These are phyloP conservation scores for Kazachstania kunashirensis DNA, from an alignment of 805 yeast species.

Conservation along the genomic window DNA sequence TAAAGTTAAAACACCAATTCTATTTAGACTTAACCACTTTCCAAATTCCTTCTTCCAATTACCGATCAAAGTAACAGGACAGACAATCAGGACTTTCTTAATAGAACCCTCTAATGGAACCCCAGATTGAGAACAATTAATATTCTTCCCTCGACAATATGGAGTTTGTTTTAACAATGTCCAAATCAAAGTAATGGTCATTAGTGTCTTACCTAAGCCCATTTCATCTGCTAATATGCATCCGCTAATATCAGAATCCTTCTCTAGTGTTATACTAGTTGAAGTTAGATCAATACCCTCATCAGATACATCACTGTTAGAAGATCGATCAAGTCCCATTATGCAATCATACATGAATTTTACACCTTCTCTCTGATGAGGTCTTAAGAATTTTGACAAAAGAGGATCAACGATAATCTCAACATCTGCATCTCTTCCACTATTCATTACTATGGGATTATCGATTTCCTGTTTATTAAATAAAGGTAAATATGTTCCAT, in stretches of 20 bases:
- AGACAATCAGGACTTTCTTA: conserved; percentile 63
- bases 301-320: neutral
- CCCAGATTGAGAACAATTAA: conserved; percentile 30
- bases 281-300: conserved; percentile 3
- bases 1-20: conserved; percentile 57
- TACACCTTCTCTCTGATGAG: conserved; percentile 84
- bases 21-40: conserved; percentile 71
- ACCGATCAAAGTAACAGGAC: conserved; percentile 81
- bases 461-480: conserved; percentile 31
- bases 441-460: conserved; percentile 37
- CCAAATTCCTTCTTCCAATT: conserved; percentile 85
- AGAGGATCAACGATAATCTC: conserved; percentile 56
- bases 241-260: conserved; percentile 38
- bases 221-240: conserved; percentile 91
- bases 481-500: conserved; percentile 28
- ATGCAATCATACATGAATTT: conserved; percentile 73
- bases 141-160: conserved; percentile 17
- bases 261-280: conserved; percentile 13
- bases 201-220: conserved; percentile 90
- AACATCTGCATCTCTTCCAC: conserved; percentile 20
- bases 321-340: conserved; percentile 46
- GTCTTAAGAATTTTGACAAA: conserved; percentile 47
- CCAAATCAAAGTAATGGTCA: conserved; percentile 78
- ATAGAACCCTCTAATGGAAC: conserved; percentile 29
- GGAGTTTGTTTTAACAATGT: conserved; percentile 67